Evolutionary conservation across 1,284 basidiomycete genomes (phyloP), one percentile per base, ranked within the genome.

Genomic region (Apiotrichum brassicae): DNA sequence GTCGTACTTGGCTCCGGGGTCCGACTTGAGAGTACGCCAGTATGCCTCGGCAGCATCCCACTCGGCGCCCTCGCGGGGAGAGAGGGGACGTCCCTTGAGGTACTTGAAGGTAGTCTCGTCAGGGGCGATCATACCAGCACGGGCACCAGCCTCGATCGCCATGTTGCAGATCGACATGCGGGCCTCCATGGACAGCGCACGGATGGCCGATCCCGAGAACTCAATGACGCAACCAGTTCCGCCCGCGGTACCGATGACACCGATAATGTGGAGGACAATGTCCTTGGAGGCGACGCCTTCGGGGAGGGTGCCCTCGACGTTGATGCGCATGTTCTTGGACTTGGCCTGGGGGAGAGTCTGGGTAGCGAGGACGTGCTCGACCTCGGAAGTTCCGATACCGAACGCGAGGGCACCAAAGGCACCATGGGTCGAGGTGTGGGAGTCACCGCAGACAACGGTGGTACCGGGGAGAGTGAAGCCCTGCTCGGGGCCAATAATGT

Each of bases 131-230:
- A 97, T 92, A 50, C 92, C 92, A 6, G 90, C 90, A 63, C 92
- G 82, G 57, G 92, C 93, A 66, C 92, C 92, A 53, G 84, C 93
- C 74, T 97, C 92, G 70, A 97, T 95, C 57, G 88, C 91, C 92
- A 97, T 97, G 77, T 97, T 97, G 75, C 91, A 95, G 60, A 91
- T 89, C 61, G 88, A 92, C 91, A 95, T 95, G 44, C 91, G 82
- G 34, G 87, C 89, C 71, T 97, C 92, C 89, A 95, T 93, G 65
- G 86, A 89, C 67, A 95, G 86, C 14, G 80, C 80, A 52, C 90
- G 87, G 74, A 97, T 89, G 47, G 92, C 87, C 2, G 86, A 87
- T 8, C 92, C 92, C 43, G 90, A 85, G 66, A 87, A 97, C 74
- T 97, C 92, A 68, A 97, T 92, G 57, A 95, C 90, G 61, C 79